These are phyloP conservation scores for Falciphora oryzae DNA, from an alignment of 2,329 filamentous ascomycete species.

Conservation along the genomic window DNA sequence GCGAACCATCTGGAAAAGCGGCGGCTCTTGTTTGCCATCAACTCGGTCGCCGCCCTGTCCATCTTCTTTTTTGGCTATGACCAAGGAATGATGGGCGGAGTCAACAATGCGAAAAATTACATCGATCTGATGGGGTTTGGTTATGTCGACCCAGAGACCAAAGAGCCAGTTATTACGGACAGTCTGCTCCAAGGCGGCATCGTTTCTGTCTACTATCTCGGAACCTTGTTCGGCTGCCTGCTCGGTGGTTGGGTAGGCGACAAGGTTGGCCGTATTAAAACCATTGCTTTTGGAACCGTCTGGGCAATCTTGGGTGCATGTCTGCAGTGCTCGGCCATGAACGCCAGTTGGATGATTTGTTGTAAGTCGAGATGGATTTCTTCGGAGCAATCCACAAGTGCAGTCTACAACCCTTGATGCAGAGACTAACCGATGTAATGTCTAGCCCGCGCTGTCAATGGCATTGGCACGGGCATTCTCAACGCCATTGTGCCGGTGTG, in stretches of 20 bases:
- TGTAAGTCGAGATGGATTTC: slow-evolving; percentile 30
- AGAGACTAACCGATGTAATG: neutral
- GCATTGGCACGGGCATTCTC: slow-evolving; percentile 62
- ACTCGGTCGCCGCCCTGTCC: slow-evolving; percentile 56
- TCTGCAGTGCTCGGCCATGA: slow-evolving; percentile 61
- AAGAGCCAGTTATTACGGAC: slow-evolving; percentile 48
- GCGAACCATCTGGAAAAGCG: slow-evolving; percentile 50
- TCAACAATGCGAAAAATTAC: slow-evolving; percentile 61
- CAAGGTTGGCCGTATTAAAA: slow-evolving; percentile 54
- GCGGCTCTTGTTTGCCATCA: slow-evolving; percentile 53
- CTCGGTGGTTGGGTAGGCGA: slow-evolving; percentile 57
- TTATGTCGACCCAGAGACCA: slow-evolving; percentile 43
- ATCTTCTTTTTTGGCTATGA: slow-evolving; percentile 64
- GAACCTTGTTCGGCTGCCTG: slow-evolving; percentile 53
- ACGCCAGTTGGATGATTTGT: slow-evolving; percentile 65
- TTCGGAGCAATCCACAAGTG: neutral
- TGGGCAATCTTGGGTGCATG: slow-evolving; percentile 57
- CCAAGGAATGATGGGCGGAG: slow-evolving; percentile 55
- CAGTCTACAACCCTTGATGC: no score
- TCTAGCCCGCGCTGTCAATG: slow-evolving; percentile 52
- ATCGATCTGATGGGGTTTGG: slow-evolving; percentile 60
- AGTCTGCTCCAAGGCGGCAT: slow-evolving; percentile 59
- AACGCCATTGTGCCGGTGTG: slow-evolving; percentile 68
- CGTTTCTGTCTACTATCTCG: slow-evolving; percentile 50
- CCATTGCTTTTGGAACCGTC: slow-evolving; percentile 52